Conservation (phyloP, 179 eudicot species). For the Silene vulgaris region DNA sequence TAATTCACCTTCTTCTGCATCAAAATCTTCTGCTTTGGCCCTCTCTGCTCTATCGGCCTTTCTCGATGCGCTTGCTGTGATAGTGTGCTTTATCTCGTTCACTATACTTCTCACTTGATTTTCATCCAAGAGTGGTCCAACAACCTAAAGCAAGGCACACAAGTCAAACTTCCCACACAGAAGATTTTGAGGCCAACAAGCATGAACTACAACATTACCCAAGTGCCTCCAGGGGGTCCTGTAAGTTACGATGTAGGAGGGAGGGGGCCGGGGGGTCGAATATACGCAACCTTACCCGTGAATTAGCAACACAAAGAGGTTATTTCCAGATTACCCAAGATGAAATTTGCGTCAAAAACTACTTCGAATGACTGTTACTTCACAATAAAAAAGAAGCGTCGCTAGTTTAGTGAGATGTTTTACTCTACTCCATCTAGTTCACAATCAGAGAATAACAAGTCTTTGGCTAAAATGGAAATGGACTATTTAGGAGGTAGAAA, state of each 20-base stretch:
- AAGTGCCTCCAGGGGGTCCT: too few relatives aligned
- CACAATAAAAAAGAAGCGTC: background rate
- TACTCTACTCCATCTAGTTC: too few relatives aligned
- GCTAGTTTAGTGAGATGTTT: too few relatives aligned
- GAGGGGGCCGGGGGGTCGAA: background rate
- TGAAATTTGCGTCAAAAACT: too few relatives aligned
- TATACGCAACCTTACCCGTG: too few relatives aligned
- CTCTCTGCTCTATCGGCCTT: conserved; percentile 78
- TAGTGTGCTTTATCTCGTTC: conserved; percentile 85
- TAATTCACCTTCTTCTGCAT: conserved; percentile 95
- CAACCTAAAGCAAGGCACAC: conserved; percentile 41
- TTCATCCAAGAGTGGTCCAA: conserved; percentile 80
- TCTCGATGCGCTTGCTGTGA: conserved; percentile 92
- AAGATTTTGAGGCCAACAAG: background rate
- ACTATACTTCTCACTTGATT: conserved; percentile 81
- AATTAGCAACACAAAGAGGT: too few relatives aligned
- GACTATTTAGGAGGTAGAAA: background rate
- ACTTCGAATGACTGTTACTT: too few relatives aligned
- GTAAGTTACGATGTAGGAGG: background rate
- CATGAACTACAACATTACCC: background rate
- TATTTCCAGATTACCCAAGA: too few relatives aligned
- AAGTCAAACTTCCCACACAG: background rate
- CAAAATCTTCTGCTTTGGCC: conserved; percentile 96
- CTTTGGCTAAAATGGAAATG: too few relatives aligned
- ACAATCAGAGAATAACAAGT: too few relatives aligned